A percentile compares a stretch with the other conserved stretches of the same genome.
Evolutionary conservation across 306 rosid genomes (phyloP).

Genomic region (Canavalia gladiata): DNA sequence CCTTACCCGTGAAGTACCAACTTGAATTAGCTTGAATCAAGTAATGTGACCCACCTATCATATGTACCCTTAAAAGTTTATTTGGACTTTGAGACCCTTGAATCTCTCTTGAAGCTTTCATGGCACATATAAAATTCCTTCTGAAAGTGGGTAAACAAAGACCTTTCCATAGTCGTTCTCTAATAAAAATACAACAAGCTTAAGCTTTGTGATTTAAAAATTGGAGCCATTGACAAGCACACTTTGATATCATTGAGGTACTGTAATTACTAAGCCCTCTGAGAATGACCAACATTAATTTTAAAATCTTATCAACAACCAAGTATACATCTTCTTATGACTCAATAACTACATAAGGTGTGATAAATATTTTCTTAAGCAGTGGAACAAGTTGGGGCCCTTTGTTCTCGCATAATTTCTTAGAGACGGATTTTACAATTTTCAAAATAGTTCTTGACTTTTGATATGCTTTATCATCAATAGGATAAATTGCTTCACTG

Average conservation of each 20-base stretch:
- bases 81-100: too few relatives aligned
- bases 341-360: constrained; percentile 51
- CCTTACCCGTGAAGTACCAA: too few relatives aligned
- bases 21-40: too few relatives aligned
- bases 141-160: constrained; percentile 59
- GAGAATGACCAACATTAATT: constrained; percentile 74
- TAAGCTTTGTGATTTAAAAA: constrained; percentile 62
- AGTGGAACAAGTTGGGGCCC: constrained; percentile 59
- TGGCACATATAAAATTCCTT: constrained; percentile 50
- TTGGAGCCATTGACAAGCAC: constrained; percentile 78
- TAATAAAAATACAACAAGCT: constrained; percentile 72
- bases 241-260: constrained; percentile 59
- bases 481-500: too few relatives aligned
- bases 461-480: too few relatives aligned
- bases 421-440: constrained; percentile 45
- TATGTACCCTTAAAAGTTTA: too few relatives aligned
- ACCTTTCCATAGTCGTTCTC: constrained; percentile 66
- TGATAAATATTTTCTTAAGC: constrained; percentile 59
- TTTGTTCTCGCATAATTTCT: constrained; percentile 71
- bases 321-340: constrained; percentile 55
- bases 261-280: constrained; percentile 64
- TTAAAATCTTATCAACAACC: constrained; percentile 65
- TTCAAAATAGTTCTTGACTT: too few relatives aligned
- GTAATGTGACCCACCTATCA: too few relatives aligned
- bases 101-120: too few relatives aligned